Percentiles rank a stretch among this genome's conserved stretches.
Evolutionary conservation across 148 eudicot genomes (phyloP).

Genomic region (Nepenthes mirabilis): DNA sequence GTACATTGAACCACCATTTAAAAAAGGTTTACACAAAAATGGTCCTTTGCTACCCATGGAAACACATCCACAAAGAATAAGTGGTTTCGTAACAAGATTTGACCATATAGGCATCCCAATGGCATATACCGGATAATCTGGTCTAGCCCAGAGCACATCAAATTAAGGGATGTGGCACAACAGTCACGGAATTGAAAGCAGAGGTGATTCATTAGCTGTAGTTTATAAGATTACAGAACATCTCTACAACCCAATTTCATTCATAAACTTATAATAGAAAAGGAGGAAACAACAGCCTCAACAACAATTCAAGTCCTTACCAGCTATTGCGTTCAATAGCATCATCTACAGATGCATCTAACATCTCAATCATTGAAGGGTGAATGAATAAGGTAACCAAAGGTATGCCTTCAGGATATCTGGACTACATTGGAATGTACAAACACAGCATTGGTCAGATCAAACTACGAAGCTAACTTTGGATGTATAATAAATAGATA

Average conservation of each 20-base stretch:
- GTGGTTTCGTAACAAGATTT: too few relatives aligned
- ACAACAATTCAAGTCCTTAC: conserved; percentile 22
- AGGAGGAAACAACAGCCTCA: not conserved
- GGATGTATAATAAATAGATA: conserved; percentile 4
- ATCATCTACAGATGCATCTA: conserved; percentile 87
- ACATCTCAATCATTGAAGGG: conserved; percentile 76
- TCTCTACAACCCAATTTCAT: not conserved
- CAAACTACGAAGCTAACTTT: conserved; percentile 2
- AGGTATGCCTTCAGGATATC: conserved; percentile 89
- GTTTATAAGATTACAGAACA: not conserved
- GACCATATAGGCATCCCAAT: not conserved
- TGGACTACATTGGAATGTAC: conserved; percentile 51
- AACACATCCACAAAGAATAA: too few relatives aligned
- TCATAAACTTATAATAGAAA: not conserved
- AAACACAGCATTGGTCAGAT: conserved; percentile 12
- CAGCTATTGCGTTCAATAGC: conserved; percentile 89
- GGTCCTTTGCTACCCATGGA: too few relatives aligned
- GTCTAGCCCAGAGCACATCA: not conserved
- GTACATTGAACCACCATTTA: too few relatives aligned
- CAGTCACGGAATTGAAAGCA: not conserved
- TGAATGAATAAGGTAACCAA: conserved; percentile 66
- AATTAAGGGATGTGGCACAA: not conserved
- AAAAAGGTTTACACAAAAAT: too few relatives aligned
- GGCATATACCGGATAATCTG: not conserved
- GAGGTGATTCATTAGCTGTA: too few relatives aligned